Conservation (phyloP, 208 protist genomes). For the Leishmania major region DNA sequence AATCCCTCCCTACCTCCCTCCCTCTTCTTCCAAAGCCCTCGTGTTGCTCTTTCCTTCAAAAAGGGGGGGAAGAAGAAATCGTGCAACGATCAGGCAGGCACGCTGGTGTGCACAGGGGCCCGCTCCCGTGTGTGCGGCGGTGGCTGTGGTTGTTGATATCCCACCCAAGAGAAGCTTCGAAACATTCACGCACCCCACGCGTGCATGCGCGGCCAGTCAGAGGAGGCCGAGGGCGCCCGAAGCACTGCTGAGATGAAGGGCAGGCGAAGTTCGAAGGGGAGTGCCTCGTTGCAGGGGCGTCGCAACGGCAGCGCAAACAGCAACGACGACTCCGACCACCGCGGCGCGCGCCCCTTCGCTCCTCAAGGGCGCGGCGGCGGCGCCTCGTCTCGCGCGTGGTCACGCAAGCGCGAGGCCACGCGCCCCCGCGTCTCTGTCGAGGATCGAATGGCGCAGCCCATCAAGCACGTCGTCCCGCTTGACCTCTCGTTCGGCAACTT, state of each 20-base stretch:
- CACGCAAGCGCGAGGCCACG: constrained; percentile 8
- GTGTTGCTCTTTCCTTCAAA: background rate
- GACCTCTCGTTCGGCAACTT: constrained; percentile 84
- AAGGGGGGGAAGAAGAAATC: background rate
- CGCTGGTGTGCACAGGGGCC: background rate
- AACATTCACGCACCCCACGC: background rate
- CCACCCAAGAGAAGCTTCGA: background rate
- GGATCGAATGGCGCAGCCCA: constrained; percentile 27
- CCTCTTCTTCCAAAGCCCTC: background rate
- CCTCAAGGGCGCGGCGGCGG: constrained; percentile 6
- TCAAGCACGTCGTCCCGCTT: constrained; percentile 45
- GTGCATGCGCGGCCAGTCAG: background rate
- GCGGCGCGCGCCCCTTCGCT: constrained; percentile 15
- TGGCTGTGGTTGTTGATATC: background rate
- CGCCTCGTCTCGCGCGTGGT: constrained; percentile 19
- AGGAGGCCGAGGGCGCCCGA: background rate
- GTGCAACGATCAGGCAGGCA: background rate
- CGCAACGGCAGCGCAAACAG: background rate
- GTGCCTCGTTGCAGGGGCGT: background rate
- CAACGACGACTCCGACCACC: constrained; percentile 3
- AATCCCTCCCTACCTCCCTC: background rate
- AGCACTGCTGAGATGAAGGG: background rate
- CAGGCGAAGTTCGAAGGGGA: background rate
- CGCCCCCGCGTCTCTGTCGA: constrained; percentile 4
- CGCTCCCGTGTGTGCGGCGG: background rate